Conservation (phyloP, 768 basidiomycete species). For the Mycena sanguinolenta region DNA sequence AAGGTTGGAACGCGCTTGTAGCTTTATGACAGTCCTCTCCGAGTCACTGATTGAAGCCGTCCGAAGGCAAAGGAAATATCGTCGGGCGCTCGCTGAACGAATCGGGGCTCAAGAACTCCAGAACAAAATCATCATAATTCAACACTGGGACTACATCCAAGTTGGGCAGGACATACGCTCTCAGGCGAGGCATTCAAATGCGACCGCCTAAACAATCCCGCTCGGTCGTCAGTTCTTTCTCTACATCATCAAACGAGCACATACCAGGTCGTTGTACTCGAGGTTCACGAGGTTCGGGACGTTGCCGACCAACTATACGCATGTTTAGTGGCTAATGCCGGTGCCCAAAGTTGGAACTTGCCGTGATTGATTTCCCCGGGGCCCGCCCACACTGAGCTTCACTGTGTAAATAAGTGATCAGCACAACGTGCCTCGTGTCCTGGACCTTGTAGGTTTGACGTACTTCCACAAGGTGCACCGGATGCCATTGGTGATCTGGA, state of each 20-base stretch:
- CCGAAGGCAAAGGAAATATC: slow-evolving; percentile 15
- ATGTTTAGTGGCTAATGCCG: slow-evolving; percentile 2
- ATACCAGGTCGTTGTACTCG: slow-evolving; percentile 14
- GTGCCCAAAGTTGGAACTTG: slow-evolving; percentile 7
- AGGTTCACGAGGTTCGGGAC: slow-evolving; percentile 11
- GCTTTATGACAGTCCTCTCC: neutral
- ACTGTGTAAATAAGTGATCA: too few relatives aligned
- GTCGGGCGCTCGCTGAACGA: slow-evolving; percentile 7
- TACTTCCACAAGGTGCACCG: too few relatives aligned
- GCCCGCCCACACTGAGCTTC: too few relatives aligned
- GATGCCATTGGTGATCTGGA: too few relatives aligned
- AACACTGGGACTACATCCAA: slow-evolving; percentile 13
- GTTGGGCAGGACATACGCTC: slow-evolving; percentile 11
- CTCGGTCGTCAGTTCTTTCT: slow-evolving; percentile 2
- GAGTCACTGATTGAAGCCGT: neutral
- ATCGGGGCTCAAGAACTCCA: slow-evolving; percentile 11
- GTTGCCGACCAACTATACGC: slow-evolving; percentile 1
- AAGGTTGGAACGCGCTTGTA: slow-evolving; percentile 6
- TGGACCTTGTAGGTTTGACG: too few relatives aligned
- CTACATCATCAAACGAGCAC: neutral
- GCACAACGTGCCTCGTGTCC: too few relatives aligned
- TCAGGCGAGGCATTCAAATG: slow-evolving; percentile 4
- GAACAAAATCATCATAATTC: slow-evolving; percentile 10
- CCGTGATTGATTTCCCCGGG: too few relatives aligned
- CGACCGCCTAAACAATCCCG: slow-evolving; percentile 3